Conservation (phyloP, 176 grass and related monocot species). For the Oryza meyeriana region DNA sequence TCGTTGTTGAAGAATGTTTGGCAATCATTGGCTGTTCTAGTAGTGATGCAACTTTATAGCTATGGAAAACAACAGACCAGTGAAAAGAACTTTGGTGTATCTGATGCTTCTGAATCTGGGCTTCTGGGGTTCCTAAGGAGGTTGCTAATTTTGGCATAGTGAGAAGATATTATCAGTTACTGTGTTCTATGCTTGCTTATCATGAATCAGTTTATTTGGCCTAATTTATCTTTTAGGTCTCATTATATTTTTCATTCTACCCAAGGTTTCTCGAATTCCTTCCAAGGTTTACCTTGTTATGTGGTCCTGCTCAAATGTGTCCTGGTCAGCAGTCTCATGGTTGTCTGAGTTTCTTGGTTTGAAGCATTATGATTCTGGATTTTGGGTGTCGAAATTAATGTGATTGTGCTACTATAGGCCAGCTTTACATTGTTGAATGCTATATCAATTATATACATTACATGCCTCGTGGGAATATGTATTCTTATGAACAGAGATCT, state of each 20-base stretch:
- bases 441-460: conserved; percentile 86
- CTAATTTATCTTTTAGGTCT: conserved; percentile 86
- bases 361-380: conserved; percentile 83
- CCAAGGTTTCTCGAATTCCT: conserved; percentile 85
- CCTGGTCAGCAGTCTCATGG: conserved; percentile 63
- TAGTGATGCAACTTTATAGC: conserved; percentile 99
- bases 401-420: conserved; percentile 86
- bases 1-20: conserved; percentile 89
- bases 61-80: conserved; percentile 86
- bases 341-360: conserved; percentile 78
- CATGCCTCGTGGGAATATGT: conserved; percentile 68
- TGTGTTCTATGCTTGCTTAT: conserved; percentile 85
- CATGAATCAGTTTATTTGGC: conserved; percentile 84
- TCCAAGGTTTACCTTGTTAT: conserved; percentile 87
- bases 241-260: conserved; percentile 70
- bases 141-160: conserved; percentile 89
- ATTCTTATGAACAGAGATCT: conserved; percentile 90
- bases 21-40: conserved; percentile 86
- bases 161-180: conserved; percentile 84
- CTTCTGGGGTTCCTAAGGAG: conserved; percentile 81
- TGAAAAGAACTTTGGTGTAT: conserved; percentile 61
- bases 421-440: conserved; percentile 94
- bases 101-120: conserved; percentile 71
- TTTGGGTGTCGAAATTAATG: conserved; percentile 87
- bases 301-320: conserved; percentile 88